Evolutionary conservation across 345 rosid species (phyloP).

Genomic region (Murraya paniculata): DNA sequence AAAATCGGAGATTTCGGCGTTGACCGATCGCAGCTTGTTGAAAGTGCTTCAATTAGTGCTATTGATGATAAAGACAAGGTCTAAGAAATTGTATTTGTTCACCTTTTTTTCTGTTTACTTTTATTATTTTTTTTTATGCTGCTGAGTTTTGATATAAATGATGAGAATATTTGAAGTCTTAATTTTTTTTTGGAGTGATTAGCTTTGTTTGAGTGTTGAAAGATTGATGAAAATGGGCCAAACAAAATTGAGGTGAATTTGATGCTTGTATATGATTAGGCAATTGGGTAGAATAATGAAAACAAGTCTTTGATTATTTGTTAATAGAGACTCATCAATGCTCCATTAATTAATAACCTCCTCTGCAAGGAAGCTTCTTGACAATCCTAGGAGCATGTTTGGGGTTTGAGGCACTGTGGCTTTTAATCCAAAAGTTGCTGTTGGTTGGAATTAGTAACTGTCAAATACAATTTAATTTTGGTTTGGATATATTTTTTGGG

Average conservation of each 20-base stretch:
- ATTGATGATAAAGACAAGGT: constrained; percentile 68
- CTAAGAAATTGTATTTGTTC: neutral
- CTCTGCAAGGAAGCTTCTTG: neutral
- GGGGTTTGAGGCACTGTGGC: too few species aligned
- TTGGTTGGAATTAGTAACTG: too few species aligned
- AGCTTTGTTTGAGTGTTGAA: neutral
- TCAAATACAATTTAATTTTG: too few species aligned
- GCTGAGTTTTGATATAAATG: neutral
- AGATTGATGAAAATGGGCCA: neutral
- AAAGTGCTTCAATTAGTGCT: constrained; percentile 42
- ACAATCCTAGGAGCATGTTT: too few species aligned
- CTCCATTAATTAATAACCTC: neutral
- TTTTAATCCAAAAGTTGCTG: too few species aligned
- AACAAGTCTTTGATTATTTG: neutral
- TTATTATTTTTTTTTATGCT: neutral
- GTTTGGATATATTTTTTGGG: too few species aligned
- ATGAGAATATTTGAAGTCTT: neutral
- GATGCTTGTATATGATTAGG: neutral
- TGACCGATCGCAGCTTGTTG: constrained; percentile 43
- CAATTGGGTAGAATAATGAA: neutral
- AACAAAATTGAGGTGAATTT: neutral
- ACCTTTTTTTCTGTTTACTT: neutral
- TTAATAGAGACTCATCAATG: too few species aligned
- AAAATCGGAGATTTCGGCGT: constrained; percentile 39
- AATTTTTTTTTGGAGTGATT: neutral